A percentile compares a stretch with the other conserved stretches of the same genome.
Conservation (phyloP, 345 rosid genomes). For the Hibiscus syriacus region DNA sequence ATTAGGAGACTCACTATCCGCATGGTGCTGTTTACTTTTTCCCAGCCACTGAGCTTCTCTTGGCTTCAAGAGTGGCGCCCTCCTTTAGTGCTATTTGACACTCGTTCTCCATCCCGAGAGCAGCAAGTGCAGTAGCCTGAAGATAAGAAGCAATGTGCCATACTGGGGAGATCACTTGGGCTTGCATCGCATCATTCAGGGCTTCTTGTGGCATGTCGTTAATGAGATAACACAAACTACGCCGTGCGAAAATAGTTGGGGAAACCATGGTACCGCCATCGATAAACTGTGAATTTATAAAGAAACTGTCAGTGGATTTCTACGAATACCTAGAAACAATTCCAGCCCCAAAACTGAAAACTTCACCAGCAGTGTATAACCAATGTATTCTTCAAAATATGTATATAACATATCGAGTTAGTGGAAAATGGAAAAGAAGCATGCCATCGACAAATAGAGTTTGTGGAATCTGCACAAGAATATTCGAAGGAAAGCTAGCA, state of each 20-base stretch:
- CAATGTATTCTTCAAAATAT: not conserved
- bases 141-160: conserved; percentile 80
- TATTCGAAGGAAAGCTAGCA: not conserved
- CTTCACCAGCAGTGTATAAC: not conserved
- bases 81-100: conserved; percentile 61
- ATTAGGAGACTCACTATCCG: conserved; percentile 2
- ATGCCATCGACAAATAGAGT: not conserved
- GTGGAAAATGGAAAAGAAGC: too few relatives aligned
- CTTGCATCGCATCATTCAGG: conserved; percentile 61
- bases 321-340: not conserved
- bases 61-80: conserved; percentile 59
- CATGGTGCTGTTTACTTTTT: conserved; percentile 9
- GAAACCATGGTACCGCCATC: conserved; percentile 68
- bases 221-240: conserved; percentile 69
- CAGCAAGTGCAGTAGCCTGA: conserved; percentile 59
- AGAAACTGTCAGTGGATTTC: conserved; percentile 5
- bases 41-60: conserved; percentile 25
- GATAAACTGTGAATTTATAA: conserved; percentile 47
- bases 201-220: conserved; percentile 68
- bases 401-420: not conserved
- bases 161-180: conserved; percentile 63
- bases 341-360: not conserved
- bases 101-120: conserved; percentile 62
- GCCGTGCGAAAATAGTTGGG: conserved; percentile 63
- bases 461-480: not conserved